Evolutionary conservation across 108 stramenopile genomes (phyloP).

Genomic region (Parmales sp.): DNA sequence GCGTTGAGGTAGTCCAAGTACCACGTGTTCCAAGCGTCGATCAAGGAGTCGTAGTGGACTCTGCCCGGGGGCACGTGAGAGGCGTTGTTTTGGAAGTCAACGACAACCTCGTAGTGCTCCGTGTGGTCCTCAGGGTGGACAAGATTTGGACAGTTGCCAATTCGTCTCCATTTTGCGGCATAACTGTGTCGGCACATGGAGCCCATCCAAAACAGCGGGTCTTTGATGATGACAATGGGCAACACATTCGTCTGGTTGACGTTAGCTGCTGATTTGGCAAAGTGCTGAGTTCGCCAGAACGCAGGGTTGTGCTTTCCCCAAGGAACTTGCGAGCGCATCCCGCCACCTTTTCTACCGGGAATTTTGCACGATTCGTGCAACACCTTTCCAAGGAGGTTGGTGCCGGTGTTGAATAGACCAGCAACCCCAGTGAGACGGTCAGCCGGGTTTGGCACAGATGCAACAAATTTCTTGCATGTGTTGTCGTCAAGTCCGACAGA

Average conservation of each 20-base stretch:
- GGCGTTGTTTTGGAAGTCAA: slow-evolving; percentile 19
- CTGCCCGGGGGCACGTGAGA: background rate
- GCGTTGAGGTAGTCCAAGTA: slow-evolving; percentile 39
- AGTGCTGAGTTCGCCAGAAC: slow-evolving; percentile 35
- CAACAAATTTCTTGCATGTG: no score
- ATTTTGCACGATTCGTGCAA: slow-evolving; percentile 48
- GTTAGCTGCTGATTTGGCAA: slow-evolving; percentile 14
- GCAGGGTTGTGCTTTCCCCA: slow-evolving; percentile 79
- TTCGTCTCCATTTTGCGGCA: slow-evolving; percentile 45
- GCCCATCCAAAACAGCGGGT: slow-evolving; percentile 74
- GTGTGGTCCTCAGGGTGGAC: slow-evolving; percentile 44
- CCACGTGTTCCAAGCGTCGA: slow-evolving; percentile 55
- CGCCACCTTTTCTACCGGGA: slow-evolving; percentile 13
- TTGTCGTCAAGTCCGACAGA: no score
- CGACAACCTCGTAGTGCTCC: slow-evolving; percentile 19
- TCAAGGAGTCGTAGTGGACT: slow-evolving; percentile 34
- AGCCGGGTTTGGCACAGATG: no score
- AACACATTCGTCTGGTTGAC: slow-evolving; percentile 27
- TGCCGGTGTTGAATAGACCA: slow-evolving; percentile 58
- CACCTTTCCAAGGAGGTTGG: slow-evolving; percentile 60
- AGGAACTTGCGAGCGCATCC: slow-evolving; percentile 38
- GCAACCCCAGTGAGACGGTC: background rate
- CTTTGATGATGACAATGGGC: slow-evolving; percentile 67
- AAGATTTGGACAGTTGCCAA: slow-evolving; percentile 54
- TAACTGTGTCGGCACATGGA: slow-evolving; percentile 68